Percentiles rank a stretch among this genome's conserved stretches.
Conservation (phyloP, 2,329 filamentous ascomycete species). For the Raffaelea ambrosiae region DNA sequence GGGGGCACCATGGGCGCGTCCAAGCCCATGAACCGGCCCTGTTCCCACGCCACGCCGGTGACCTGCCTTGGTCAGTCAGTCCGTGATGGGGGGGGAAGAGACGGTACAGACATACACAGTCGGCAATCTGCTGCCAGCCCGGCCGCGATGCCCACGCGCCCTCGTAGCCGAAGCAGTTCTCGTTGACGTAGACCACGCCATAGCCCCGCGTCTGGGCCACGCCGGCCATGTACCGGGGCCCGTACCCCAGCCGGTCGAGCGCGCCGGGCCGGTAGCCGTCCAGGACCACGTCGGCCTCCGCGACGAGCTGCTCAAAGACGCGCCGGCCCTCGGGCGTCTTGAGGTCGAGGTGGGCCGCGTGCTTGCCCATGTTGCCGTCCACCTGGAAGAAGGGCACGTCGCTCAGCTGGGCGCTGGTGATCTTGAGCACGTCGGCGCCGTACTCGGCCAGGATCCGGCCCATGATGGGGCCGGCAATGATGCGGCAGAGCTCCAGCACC, state of each 20-base stretch:
- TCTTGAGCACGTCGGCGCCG: slow-evolving; percentile 36
- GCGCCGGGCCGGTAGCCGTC: slow-evolving; percentile 41
- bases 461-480: slow-evolving; percentile 39
- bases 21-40: slow-evolving; percentile 52
- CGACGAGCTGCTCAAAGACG: slow-evolving; percentile 36
- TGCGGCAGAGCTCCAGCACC: slow-evolving; percentile 39
- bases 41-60: slow-evolving; percentile 52
- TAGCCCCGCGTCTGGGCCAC: slow-evolving; percentile 29
- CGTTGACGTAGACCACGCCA: slow-evolving; percentile 37
- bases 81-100: no score
- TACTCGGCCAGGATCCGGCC: slow-evolving; percentile 31
- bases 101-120: slow-evolving; percentile 32
- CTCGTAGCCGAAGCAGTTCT: slow-evolving; percentile 50
- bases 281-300: slow-evolving; percentile 43
- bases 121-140: slow-evolving; percentile 44
- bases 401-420: slow-evolving; percentile 31
- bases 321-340: slow-evolving; percentile 37
- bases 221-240: slow-evolving; percentile 28
- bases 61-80: background rate
- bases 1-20: slow-evolving; percentile 58
- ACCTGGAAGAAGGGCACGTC: slow-evolving; percentile 32
- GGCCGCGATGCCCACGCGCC: slow-evolving; percentile 35
- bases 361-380: slow-evolving; percentile 37
- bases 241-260: slow-evolving; percentile 31
- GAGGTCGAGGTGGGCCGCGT: slow-evolving; percentile 37